These are phyloP conservation scores for Pneumocystis jirovecii DNA, from an alignment of 1,139 yeast species.

Conservation along the genomic window DNA sequence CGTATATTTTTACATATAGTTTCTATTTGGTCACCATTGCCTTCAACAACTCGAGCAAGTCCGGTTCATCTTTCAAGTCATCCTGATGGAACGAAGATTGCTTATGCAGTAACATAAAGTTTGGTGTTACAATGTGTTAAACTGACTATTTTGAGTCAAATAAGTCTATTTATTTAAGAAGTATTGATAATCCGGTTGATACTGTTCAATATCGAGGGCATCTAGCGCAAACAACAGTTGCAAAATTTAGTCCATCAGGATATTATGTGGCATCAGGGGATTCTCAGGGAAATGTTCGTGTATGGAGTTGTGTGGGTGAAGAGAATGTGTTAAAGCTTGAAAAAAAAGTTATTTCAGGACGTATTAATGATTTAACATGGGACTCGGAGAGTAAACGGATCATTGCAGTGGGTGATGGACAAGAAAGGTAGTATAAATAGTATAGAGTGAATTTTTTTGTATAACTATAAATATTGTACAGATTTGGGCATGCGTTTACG, in stretches of 20 bases:
- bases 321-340: slow-evolving; percentile 62
- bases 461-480: not conserved
- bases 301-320: slow-evolving; percentile 63
- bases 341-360: slow-evolving; percentile 59
- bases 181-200: slow-evolving; percentile 38
- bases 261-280: slow-evolving; percentile 87
- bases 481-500: slow-evolving; percentile 78
- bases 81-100: slow-evolving; percentile 47
- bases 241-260: slow-evolving; percentile 78
- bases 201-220: slow-evolving; percentile 60
- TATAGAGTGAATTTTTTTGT: not conserved
- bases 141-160: slow-evolving; percentile 32
- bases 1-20: not conserved
- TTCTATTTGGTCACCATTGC: slow-evolving; percentile 52
- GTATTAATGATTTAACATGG: slow-evolving; percentile 78
- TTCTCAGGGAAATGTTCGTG: slow-evolving; percentile 56
- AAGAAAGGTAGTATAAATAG: slow-evolving; percentile 36
- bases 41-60: slow-evolving; percentile 56
- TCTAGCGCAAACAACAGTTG: slow-evolving; percentile 57
- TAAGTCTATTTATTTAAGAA: slow-evolving; percentile 60
- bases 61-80: slow-evolving; percentile 65
- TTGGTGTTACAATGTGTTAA: not conserved
- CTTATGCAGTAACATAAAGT: slow-evolving; percentile 36
- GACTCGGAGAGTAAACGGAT: slow-evolving; percentile 75
- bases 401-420: slow-evolving; percentile 91